Percentiles rank a stretch among this genome's conserved stretches.
phyloP scores from a whole-genome alignment of 2,329 filamentous ascomycete species.

The Coniochaeta ligniaria region DNA sequence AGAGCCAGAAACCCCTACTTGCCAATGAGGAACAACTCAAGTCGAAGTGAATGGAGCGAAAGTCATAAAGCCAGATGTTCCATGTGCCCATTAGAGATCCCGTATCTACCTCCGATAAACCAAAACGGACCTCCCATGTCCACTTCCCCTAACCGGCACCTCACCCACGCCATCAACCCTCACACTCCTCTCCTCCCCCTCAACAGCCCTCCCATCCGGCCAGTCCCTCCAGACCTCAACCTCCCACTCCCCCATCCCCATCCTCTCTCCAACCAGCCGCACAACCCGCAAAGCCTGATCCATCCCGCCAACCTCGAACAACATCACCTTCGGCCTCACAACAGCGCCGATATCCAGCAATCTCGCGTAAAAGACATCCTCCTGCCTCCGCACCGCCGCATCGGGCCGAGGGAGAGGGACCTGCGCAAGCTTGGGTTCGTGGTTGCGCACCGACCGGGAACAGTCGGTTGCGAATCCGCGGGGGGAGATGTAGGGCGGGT shows the following conservation, averaged over 20 bases:
- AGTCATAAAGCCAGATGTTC: too few species aligned
- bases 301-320: constrained; percentile 67
- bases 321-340: constrained; percentile 44
- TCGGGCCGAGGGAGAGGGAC: constrained; percentile 38
- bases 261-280: constrained; percentile 24
- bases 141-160: constrained; percentile 37
- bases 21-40: too few species aligned
- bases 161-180: constrained; percentile 11
- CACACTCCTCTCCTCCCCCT: constrained; percentile 17
- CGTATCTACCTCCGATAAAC: constrained; percentile 7
- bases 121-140: constrained; percentile 39
- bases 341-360: constrained; percentile 48
- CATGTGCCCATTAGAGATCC: too few species aligned
- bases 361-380: constrained; percentile 60
- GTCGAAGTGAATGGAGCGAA: too few species aligned
- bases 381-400: constrained; percentile 10
- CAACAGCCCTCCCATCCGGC: constrained; percentile 34
- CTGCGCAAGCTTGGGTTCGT: constrained; percentile 74
- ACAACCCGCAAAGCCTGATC: constrained; percentile 61
- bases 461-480: constrained; percentile 55
- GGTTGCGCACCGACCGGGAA: constrained; percentile 67
- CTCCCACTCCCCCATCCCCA: constrained; percentile 11
- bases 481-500: constrained; percentile 84
- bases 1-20: too few species aligned
- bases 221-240: constrained; percentile 69